These are phyloP conservation scores for Durotheca rogersii DNA, from an alignment of 495 filamentous ascomycete genomes.

Conservation along the genomic window DNA sequence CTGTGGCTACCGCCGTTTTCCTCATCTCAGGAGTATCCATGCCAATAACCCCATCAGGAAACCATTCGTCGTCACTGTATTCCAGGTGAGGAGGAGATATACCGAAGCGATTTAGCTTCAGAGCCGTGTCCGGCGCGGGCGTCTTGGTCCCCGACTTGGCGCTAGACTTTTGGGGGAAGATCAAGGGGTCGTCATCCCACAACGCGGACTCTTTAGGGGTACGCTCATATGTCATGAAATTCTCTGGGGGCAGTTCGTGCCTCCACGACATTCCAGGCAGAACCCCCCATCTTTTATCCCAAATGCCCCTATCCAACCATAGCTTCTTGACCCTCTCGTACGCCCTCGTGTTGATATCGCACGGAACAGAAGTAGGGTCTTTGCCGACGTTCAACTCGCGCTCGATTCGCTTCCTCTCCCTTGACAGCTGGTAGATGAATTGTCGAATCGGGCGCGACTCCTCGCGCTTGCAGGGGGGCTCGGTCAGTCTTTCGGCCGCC, in stretches of 20 bases:
- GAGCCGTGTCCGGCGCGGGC: too few species aligned
- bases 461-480: not conserved
- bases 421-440: not conserved
- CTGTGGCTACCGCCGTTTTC: too few species aligned
- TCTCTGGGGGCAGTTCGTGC: constrained; percentile 23
- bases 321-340: constrained; percentile 19
- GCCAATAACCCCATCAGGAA: too few species aligned
- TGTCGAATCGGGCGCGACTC: not conserved
- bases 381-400: not conserved
- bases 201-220: not conserved
- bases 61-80: too few species aligned
- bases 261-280: constrained; percentile 33
- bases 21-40: too few species aligned
- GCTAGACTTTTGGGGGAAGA: constrained; percentile 1
- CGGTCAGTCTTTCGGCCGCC: not conserved
- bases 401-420: not conserved
- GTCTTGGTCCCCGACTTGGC: too few species aligned
- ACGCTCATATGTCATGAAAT: too few species aligned
- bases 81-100: too few species aligned
- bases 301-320: constrained; percentile 30
- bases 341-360: not conserved
- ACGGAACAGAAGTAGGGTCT: not conserved
- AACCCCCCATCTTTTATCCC: constrained; percentile 28
- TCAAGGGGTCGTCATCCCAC: not conserved
- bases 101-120: too few species aligned